Evolutionary conservation across 768 basidiomycete genomes (phyloP).

Genomic region (Melanogaster broomeanus): DNA sequence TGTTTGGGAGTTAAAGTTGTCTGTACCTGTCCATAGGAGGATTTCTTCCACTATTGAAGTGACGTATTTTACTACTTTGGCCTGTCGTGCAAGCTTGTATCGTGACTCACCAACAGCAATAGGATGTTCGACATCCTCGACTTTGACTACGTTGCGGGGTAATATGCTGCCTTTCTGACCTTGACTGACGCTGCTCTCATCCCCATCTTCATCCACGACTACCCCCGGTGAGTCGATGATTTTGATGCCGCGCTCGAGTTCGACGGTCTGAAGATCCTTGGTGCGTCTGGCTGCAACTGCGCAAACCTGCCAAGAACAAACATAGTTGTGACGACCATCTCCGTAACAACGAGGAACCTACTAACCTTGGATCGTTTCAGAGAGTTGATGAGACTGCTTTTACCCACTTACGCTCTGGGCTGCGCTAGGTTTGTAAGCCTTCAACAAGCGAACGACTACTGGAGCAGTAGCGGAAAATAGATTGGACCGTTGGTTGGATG

Average conservation of each 20-base stretch:
- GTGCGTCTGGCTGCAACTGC: constrained; percentile 95
- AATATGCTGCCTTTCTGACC: constrained; percentile 59
- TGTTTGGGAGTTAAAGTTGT: constrained; percentile 76
- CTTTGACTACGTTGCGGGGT: constrained; percentile 85
- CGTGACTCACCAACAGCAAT: constrained; percentile 74
- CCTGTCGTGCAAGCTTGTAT: neutral
- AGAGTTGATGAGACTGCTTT: constrained; percentile 92
- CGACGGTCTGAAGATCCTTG: constrained; percentile 86
- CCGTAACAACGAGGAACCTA: neutral
- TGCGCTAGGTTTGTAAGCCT: constrained; percentile 71
- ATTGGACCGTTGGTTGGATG: constrained; percentile 76
- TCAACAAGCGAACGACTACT: constrained; percentile 76
- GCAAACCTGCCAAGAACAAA: constrained; percentile 59
- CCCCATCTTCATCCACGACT: constrained; percentile 85
- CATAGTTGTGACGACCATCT: neutral
- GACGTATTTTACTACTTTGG: neutral
- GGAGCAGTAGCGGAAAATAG: constrained; percentile 78
- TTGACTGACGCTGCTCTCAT: constrained; percentile 46
- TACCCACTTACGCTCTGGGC: constrained; percentile 85
- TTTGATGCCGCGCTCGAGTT: constrained; percentile 88
- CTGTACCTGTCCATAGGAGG: constrained; percentile 72
- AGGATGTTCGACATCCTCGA: constrained; percentile 89
- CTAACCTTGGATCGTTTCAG: constrained; percentile 79
- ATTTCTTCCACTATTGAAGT: constrained; percentile 78
- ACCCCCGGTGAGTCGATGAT: constrained; percentile 97